A percentile compares a stretch with the other conserved stretches of the same genome.
phyloP scores from a whole-genome alignment of 1,284 basidiomycete genomes.

The Cutaneotrichosporon sp. region DNA sequence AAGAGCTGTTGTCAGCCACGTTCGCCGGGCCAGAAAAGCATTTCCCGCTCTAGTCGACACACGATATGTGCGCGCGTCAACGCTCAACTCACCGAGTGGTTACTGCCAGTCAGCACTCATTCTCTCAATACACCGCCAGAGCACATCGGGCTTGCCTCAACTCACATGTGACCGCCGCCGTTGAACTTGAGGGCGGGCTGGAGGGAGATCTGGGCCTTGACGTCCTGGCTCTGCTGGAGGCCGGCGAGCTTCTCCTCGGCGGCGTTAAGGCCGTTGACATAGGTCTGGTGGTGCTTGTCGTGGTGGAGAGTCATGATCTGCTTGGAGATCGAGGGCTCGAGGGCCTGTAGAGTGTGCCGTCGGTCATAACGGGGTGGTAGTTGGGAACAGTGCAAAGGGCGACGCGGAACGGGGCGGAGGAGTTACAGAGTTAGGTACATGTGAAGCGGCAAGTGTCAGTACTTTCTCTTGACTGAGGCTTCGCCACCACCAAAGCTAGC shows the following conservation, averaged over 20 bases:
- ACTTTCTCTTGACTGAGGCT: no score
- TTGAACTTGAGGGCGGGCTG: slow-evolving; percentile 86
- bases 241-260: slow-evolving; percentile 76
- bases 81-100: slow-evolving; percentile 44
- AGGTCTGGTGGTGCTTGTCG: slow-evolving; percentile 90
- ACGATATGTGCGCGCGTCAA: no score
- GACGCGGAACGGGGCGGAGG: background rate
- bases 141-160: background rate
- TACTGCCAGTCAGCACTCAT: slow-evolving; percentile 18
- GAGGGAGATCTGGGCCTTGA: slow-evolving; percentile 76
- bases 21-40: background rate
- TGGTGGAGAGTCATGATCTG: slow-evolving; percentile 93
- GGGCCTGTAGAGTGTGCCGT: slow-evolving; percentile 37
- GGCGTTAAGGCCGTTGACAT: slow-evolving; percentile 84
- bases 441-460: background rate
- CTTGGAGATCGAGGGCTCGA: slow-evolving; percentile 55
- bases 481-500: no score
- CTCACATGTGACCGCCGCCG: slow-evolving; percentile 64
- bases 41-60: no score
- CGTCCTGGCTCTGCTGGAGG: slow-evolving; percentile 52
- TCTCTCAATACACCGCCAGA: background rate
- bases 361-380: background rate
- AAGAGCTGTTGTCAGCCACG: slow-evolving; percentile 61
- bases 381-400: background rate
- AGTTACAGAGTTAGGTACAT: background rate